Conservation (phyloP, 805 yeast genomes). For the Yamadazyma takamatsuzukensis region DNA sequence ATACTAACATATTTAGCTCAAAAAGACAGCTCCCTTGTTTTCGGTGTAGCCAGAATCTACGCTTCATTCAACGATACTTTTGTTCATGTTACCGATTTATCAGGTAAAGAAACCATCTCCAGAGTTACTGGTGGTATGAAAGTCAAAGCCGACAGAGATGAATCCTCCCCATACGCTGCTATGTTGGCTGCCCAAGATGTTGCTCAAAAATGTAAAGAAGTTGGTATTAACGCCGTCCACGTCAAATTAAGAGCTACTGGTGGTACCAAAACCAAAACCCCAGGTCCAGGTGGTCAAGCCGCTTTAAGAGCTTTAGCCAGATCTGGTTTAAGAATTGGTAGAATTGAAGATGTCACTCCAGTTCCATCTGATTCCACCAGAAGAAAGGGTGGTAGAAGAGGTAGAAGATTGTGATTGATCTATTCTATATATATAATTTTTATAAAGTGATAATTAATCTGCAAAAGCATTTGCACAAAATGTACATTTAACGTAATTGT, state of each 20-base stretch:
- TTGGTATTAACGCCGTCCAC: conserved; percentile 99
- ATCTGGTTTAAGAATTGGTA: conserved; percentile 99
- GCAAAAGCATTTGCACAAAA: too few relatives aligned
- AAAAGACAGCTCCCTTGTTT: conserved; percentile 92
- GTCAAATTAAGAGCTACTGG: conserved; percentile 99
- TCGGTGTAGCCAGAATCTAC: conserved; percentile 99
- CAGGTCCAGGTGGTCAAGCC: conserved; percentile 99
- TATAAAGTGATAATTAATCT: too few relatives aligned
- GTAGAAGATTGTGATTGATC: conserved; percentile 88
- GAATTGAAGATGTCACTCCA: conserved; percentile 99
- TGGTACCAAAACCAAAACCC: conserved; percentile 99
- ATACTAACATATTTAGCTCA: conserved; percentile 20
- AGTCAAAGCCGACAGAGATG: conserved; percentile 99
- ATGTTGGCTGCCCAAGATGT: conserved; percentile 99
- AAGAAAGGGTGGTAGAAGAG: conserved; percentile 99
- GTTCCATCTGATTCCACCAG: conserved; percentile 99
- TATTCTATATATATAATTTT: too few relatives aligned
- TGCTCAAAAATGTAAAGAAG: conserved; percentile 98
- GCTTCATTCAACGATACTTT: conserved; percentile 99
- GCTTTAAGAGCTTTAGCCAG: conserved; percentile 99
- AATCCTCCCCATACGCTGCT: conserved; percentile 99
- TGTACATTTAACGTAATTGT: too few relatives aligned
- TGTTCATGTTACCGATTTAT: conserved; percentile 98
- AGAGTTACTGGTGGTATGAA: conserved; percentile 99
- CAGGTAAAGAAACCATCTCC: conserved; percentile 99